Percentiles rank a stretch among this genome's conserved stretches.
These are phyloP conservation scores for Zygoascus meyerae DNA, from an alignment of 1,139 yeast genomes.

Conservation along the genomic window DNA sequence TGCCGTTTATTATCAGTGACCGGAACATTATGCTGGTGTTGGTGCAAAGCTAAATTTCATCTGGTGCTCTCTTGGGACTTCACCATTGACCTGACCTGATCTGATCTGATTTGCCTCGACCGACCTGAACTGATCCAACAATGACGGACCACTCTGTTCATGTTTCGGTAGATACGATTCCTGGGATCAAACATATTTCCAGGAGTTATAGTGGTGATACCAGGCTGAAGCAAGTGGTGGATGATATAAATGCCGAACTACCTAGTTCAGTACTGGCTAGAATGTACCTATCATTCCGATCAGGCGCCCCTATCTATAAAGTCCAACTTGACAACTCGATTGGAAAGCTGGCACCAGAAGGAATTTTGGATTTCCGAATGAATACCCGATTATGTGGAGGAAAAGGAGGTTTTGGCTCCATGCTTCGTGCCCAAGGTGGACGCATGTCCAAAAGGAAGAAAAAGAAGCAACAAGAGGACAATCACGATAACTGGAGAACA, in stretches of 20 bases:
- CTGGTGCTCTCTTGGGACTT: no score
- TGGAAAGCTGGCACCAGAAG: constrained; percentile 4
- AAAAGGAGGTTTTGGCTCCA: constrained; percentile 48
- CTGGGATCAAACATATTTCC: constrained; percentile 4
- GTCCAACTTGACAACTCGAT: neutral
- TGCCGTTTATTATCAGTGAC: no score
- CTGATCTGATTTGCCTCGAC: neutral
- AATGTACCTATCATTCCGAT: constrained; percentile 8
- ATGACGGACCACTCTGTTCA: neutral
- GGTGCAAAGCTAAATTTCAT: no score
- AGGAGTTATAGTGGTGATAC: neutral
- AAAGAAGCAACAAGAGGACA: constrained; percentile 22
- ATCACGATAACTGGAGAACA: constrained; percentile 33
- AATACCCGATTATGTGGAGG: constrained; percentile 39
- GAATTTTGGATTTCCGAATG: constrained; percentile 15
- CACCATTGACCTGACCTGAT: no score
- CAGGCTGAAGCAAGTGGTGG: neutral
- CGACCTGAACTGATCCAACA: neutral
- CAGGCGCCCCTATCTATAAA: constrained; percentile 7
- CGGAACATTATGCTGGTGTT: no score
- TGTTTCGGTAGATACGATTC: constrained; percentile 9
- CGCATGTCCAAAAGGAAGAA: constrained; percentile 32
- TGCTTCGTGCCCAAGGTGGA: constrained; percentile 39
- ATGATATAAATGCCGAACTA: constrained; percentile 2
- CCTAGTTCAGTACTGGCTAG: constrained; percentile 7